These are phyloP conservation scores for Serendipita sp. DNA, from an alignment of 768 basidiomycete genomes.

Conservation along the genomic window DNA sequence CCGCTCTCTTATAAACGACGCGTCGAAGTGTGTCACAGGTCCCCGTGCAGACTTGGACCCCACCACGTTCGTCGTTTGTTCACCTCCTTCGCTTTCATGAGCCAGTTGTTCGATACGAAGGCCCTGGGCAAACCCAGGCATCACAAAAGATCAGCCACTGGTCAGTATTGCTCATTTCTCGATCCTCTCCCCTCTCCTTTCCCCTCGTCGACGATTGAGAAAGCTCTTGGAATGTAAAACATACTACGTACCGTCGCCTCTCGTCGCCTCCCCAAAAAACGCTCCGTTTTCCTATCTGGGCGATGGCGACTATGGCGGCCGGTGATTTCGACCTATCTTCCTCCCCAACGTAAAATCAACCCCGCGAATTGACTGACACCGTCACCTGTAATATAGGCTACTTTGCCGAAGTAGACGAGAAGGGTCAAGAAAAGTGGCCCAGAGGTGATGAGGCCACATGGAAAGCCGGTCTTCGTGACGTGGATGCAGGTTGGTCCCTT, in stretches of 20 bases:
- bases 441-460: conserved; percentile 37
- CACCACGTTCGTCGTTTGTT: not conserved
- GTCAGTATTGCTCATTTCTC: conserved; percentile 10
- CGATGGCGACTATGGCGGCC: conserved; percentile 4
- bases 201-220: conserved; percentile 23
- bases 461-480: conserved; percentile 12
- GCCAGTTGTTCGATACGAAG: conserved; percentile 32
- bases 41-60: not conserved
- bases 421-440: conserved; percentile 76
- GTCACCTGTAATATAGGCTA: conserved; percentile 34
- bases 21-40: not conserved
- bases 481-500: conserved; percentile 8
- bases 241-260: too few relatives aligned
- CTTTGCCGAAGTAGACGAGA: conserved; percentile 53
- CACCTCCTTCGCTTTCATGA: not conserved
- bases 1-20: not conserved
- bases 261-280: not conserved
- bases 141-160: conserved; percentile 44
- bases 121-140: conserved; percentile 50
- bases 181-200: not conserved
- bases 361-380: conserved; percentile 8
- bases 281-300: conserved; percentile 6
- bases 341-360: not conserved
- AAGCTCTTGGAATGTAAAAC: conserved; percentile 20
- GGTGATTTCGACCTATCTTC: not conserved